These are phyloP conservation scores for Staphylotrichum tortipilum DNA, from an alignment of 495 filamentous ascomycete genomes.

Conservation along the genomic window DNA sequence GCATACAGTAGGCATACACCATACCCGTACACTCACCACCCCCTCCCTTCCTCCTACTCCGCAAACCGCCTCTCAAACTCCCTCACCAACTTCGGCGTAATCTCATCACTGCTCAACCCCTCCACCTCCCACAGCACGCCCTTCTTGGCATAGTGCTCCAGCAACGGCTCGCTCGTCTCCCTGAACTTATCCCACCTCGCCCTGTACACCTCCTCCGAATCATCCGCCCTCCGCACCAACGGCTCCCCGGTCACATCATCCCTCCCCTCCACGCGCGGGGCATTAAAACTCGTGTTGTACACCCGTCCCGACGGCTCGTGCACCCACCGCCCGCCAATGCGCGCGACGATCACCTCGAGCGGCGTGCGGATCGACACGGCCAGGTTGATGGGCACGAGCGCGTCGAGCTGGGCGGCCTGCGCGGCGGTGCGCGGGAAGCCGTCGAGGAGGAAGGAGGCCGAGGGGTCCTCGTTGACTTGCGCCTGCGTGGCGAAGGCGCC, in stretches of 20 bases:
- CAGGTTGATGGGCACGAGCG: constrained; percentile 81
- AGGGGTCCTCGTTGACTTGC: constrained; percentile 55
- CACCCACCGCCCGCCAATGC: constrained; percentile 86
- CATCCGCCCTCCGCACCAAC: constrained; percentile 73
- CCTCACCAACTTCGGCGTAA: constrained; percentile 70
- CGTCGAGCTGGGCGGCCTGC: constrained; percentile 70
- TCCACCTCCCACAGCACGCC: constrained; percentile 83
- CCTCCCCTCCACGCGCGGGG: constrained; percentile 66
- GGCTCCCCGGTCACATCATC: constrained; percentile 91
- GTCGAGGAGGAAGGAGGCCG: constrained; percentile 88
- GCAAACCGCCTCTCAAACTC: constrained; percentile 73
- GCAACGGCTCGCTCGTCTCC: constrained; percentile 72
- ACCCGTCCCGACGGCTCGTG: constrained; percentile 85
- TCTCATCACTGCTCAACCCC: constrained; percentile 87
- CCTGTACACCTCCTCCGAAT: constrained; percentile 78
- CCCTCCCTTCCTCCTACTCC: constrained; percentile 2
- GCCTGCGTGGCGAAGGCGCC: no score
- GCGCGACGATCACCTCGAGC: constrained; percentile 69
- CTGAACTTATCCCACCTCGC: constrained; percentile 71
- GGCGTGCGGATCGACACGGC: constrained; percentile 65
- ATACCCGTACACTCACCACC: neutral
- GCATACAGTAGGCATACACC: no score
- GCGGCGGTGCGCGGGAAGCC: constrained; percentile 84
- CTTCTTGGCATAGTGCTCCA: constrained; percentile 80
- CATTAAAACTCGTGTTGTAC: constrained; percentile 90